Percentiles rank a stretch among this genome's conserved stretches.
phyloP scores from a whole-genome alignment of 2,329 filamentous ascomycete species.

The Penicillium sp. region DNA sequence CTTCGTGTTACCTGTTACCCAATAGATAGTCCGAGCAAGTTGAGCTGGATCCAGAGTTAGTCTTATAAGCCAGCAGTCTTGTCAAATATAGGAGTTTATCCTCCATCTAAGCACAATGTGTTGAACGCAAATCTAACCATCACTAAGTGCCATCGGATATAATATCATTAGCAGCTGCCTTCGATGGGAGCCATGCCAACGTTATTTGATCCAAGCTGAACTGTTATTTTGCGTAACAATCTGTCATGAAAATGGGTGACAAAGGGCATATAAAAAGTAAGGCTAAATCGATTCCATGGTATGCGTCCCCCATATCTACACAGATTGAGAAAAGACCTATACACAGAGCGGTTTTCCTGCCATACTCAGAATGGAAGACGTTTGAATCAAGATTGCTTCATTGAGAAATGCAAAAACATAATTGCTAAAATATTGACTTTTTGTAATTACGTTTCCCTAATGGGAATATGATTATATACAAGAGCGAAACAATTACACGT shows the following conservation, averaged over 20 bases:
- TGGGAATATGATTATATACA: conserved; percentile 3
- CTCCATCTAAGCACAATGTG: neutral
- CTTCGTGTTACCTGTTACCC: neutral
- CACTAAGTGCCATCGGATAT: neutral
- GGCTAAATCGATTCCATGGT: neutral
- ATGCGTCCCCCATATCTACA: neutral
- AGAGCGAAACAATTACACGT: neutral
- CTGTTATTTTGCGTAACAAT: neutral
- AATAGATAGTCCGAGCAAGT: neutral
- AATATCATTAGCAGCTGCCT: neutral
- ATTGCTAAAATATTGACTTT: conserved; percentile 1
- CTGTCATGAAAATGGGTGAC: neutral
- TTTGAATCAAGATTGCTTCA: neutral
- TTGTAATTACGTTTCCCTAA: conserved; percentile 2
- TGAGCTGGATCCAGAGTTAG: neutral
- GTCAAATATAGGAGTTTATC: neutral
- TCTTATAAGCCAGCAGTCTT: neutral
- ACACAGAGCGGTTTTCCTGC: neutral
- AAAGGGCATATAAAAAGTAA: neutral
- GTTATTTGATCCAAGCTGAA: neutral
- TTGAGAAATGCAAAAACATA: neutral
- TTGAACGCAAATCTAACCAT: neutral
- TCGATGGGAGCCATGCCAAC: neutral
- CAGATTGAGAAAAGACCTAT: neutral
- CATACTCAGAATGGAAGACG: neutral